Percentiles rank a stretch among this genome's conserved stretches.
Evolutionary conservation across 352 stramenopile species (phyloP).

Genomic region (Phytophthora crassamura): DNA sequence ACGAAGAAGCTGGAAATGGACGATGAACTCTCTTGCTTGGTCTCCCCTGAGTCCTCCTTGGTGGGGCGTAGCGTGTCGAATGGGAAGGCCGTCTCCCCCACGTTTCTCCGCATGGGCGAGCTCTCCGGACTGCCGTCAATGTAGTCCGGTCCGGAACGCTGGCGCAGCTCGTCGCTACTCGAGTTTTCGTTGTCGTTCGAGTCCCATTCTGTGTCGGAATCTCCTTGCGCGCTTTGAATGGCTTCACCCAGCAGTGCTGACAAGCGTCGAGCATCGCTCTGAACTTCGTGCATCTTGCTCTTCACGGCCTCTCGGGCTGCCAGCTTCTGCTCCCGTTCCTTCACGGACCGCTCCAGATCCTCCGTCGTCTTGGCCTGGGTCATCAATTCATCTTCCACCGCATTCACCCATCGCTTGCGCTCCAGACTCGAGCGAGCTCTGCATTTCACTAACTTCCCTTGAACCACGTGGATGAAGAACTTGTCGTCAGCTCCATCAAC

Average conservation of each 20-base stretch:
- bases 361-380: constrained; percentile 40
- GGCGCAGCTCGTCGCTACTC: constrained; percentile 21
- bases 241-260: constrained; percentile 57
- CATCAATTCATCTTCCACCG: constrained; percentile 60
- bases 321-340: constrained; percentile 49
- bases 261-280: constrained; percentile 55
- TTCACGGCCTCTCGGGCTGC: constrained; percentile 51
- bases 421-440: constrained; percentile 69
- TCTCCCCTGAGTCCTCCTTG: constrained; percentile 37
- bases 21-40: constrained; percentile 4
- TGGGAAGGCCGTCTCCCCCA: constrained; percentile 13
- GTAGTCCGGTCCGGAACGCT: constrained; percentile 43
- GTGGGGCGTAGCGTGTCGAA: constrained; percentile 44
- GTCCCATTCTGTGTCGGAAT: constrained; percentile 34
- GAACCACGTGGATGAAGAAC: constrained; percentile 39
- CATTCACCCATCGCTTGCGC: constrained; percentile 73
- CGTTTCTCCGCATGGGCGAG: constrained; percentile 70
- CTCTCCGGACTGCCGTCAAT: constrained; percentile 71
- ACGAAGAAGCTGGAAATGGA: constrained; percentile 28
- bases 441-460: constrained; percentile 49
- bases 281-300: constrained; percentile 57
- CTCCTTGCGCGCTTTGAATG: constrained; percentile 40
- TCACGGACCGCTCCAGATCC: constrained; percentile 44
- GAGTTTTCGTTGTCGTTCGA: constrained; percentile 39
- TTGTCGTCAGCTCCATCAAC: constrained; percentile 26